Conservation (phyloP, 2,329 filamentous ascomycete genomes). For the Fusarium devonianum region DNA sequence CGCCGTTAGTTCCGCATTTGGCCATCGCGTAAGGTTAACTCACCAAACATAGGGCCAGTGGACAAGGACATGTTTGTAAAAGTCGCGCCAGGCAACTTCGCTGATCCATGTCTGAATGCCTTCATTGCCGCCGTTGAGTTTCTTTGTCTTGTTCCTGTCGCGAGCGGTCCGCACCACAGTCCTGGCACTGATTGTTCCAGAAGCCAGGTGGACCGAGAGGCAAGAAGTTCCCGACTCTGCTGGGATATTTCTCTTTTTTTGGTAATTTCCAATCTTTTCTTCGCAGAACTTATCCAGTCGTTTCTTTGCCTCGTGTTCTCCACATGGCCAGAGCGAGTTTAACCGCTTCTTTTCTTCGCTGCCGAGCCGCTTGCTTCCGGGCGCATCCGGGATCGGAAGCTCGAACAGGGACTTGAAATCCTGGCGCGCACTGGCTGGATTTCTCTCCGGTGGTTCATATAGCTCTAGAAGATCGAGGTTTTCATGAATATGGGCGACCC, state of each 20-base stretch:
- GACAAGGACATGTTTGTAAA: conserved; percentile 85
- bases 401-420: conserved; percentile 66
- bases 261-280: conserved; percentile 68
- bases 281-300: conserved; percentile 73
- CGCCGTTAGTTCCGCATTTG: neutral
- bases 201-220: conserved; percentile 75
- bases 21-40: conserved; percentile 34
- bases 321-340: conserved; percentile 72
- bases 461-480: conserved; percentile 72
- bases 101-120: conserved; percentile 79
- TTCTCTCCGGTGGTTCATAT: conserved; percentile 57
- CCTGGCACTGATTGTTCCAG: conserved; percentile 71
- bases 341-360: conserved; percentile 66
- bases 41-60: conserved; percentile 85
- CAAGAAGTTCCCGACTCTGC: conserved; percentile 68
- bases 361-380: conserved; percentile 67
- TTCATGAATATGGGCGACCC: conserved; percentile 75
- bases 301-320: conserved; percentile 73
- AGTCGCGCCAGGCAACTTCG: conserved; percentile 86
- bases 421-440: conserved; percentile 47
- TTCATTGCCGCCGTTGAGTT: conserved; percentile 69
- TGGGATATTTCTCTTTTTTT: conserved; percentile 71
- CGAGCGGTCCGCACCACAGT: conserved; percentile 71
- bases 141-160: conserved; percentile 67
- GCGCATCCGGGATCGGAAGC: conserved; percentile 65